Evolutionary conservation across 768 basidiomycete genomes (phyloP), one percentile per base, ranked within the genome.

Genomic region (Termitomyces sp.): DNA sequence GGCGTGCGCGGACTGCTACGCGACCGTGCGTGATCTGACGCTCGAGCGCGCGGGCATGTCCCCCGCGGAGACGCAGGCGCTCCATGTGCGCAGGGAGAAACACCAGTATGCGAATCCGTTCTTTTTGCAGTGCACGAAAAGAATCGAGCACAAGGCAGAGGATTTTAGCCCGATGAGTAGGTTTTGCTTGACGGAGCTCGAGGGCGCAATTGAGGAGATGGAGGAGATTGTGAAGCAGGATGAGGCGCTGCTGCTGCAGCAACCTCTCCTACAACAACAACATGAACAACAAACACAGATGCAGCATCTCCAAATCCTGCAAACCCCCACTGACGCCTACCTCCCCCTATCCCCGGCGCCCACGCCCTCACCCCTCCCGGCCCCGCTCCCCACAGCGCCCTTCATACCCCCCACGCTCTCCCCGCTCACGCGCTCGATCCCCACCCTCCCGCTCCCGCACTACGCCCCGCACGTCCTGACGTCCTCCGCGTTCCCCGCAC

Each of bases 131-230:
- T 91, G 90, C 68, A 84, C 84, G 6, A 80, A 82, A 58, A 76
- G 87, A 53, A 84, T 84, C 53, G 90, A 91, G 58, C 92, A 94
- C 64, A 73, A 76, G 22, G 74, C 79, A 12, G 75, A 71, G 31
- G 81, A 88, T 55, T 92, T 95, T 63, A 85, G 86, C 5, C 88
- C 93, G 5, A 86, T 95, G 71, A 87, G 92, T 4, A 76, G 92
- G 44, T 92, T 95, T 64, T 79, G 79, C 60, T 73, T 74, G 55
- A 69, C 68, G 1, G 92, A 94, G 67, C 73, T 96, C 7, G 75
- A 76, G 13, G 72, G 77, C 37, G 83, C 87, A 20, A 84, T 95
- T 61, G 63, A 69, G 36, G 84, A 84, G 56, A 92, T 97, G 88
- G 81, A 85, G 63, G 70, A 63, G n/a, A 41, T 41, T 5, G 29